A percentile compares a stretch with the other conserved stretches of the same genome.
Conservation (phyloP, 164 flowering plant species). For the Nelumbo lutea region DNA sequence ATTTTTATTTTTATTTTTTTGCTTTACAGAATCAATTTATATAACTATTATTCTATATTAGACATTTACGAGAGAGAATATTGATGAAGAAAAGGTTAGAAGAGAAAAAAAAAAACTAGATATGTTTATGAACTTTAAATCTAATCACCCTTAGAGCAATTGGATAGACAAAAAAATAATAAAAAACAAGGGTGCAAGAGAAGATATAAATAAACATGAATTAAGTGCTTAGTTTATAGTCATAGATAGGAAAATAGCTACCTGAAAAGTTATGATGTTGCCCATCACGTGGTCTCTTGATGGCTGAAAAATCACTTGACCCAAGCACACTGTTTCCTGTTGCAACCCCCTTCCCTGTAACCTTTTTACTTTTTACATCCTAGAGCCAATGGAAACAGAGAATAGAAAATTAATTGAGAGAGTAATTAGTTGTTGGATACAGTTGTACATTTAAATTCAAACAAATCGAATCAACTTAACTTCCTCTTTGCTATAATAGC, state of each 20-base stretch:
- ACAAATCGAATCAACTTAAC: neutral
- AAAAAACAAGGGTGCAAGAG: neutral
- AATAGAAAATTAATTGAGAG: no score
- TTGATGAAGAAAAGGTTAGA: no score
- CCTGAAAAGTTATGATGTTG: slow-evolving; percentile 33
- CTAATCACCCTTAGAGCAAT: neutral
- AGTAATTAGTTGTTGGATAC: neutral
- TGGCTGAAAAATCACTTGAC: slow-evolving; percentile 20
- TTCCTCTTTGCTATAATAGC: neutral
- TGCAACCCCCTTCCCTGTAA: slow-evolving; percentile 15
- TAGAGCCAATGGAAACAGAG: slow-evolving; percentile 11
- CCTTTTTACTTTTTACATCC: slow-evolving; percentile 25
- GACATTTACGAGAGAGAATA: no score
- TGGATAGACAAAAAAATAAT: neutral
- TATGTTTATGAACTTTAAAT: no score
- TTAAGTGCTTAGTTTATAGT: neutral
- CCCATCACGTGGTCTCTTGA: slow-evolving; percentile 37
- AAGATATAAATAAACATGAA: neutral
- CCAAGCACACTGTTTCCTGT: slow-evolving; percentile 18
- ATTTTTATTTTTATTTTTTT: no score
- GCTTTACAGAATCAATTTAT: no score
- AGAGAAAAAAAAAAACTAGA: neutral
- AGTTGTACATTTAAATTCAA: neutral
- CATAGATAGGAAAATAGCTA: slow-evolving; percentile 9
- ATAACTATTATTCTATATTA: no score